Evolutionary conservation across 2,329 filamentous ascomycete genomes (phyloP), one percentile per base, ranked within the genome.

Genomic region (Ilyonectria destructans): DNA sequence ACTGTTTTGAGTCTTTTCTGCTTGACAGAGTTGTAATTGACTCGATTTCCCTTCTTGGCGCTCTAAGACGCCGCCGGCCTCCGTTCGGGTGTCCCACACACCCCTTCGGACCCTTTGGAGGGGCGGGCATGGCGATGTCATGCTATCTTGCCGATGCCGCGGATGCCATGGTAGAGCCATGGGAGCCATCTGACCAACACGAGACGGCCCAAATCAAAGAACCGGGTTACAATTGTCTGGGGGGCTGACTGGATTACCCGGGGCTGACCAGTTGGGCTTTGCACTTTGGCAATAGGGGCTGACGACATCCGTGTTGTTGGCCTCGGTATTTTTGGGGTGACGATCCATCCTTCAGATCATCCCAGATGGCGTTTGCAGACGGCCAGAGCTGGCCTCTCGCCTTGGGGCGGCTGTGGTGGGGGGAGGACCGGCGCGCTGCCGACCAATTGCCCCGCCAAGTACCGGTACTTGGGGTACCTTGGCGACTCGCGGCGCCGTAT

Each of bases 321-420:
- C n/a, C 49, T 35, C 31, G 61, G 69, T 48, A 55, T 54, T 65
- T 54, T 65, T 43, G 54, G 65, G 57, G 57, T 67, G 66, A 56
- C 37, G 66, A 75, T 74, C 68, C 70, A 75, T 74, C 68, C 70
- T 46, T 45, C 57, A 73, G 68, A 75, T 75, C 71, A 65, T 58
- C 52, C 52, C 21, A 61, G 63, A 61, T 62, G 63, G 33, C 58
- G 46, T 57, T 46, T 54, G 31, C 52, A 59, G 55, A 51, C 40
- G 46, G 21, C 46, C 46, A 29, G 46, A 48, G 57, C 40, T n/a
- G 57, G 26, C 26, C 26, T 33, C 58, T 66, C 68, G 61, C 59
- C 45, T 71, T 66, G 62, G 49, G 61, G 67, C 57, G 54, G 66
- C 62, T 43, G 65, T 75, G 65, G 64, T 71, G 68, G 67, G 61